Evolutionary conservation across 306 rosid genomes (phyloP), one percentile per base, ranked within the genome.

Genomic region (Quercus mongolica): DNA sequence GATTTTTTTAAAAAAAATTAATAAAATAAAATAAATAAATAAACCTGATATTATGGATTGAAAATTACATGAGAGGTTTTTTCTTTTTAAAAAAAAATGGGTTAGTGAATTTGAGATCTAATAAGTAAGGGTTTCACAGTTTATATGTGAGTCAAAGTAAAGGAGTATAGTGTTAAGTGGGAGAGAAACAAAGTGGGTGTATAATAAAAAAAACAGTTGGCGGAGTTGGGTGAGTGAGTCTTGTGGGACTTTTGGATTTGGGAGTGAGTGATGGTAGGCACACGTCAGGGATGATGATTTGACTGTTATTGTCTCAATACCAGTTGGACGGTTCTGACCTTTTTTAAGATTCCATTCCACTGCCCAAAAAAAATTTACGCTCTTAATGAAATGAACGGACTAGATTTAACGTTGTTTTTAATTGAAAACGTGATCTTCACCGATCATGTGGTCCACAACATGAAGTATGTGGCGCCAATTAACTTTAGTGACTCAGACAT

Each of bases 241-340:
- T 38, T 38, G 46, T 38, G 46, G 46, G 46, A 38, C 46, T 64
- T 62, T 26, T 64, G 70, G 70, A 1, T 28, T 64, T 30, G 71
- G 90, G 86, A 86, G 70, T 38, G 51, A 19, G 41, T 63, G 72
- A 59, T 46, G 33, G 71, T 3, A 35, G 64, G 68, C 61, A 5
- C 56, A 19, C 9, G 57, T 17, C 25, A 26, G 26, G 30, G 57
- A 59, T 33, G 31, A 59, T 33, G 31, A 49, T 74, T 61, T 77
- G 78, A 49, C 83, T 1, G 26, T 57, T 83, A 17, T 3, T 18
- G 5, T 26, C 33, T 1, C 7, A 52, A 20, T 21, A 73, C 52
- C 85, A 65, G 6, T 11, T 20, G 78, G 83, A 78, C 6, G 79
- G 84, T 44, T 56, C 15, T 68, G 63, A 30, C 35, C 38, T 69